phyloP scores from a whole-genome alignment of 2,329 filamentous ascomycete species.

The Chaetomium sp. region DNA sequence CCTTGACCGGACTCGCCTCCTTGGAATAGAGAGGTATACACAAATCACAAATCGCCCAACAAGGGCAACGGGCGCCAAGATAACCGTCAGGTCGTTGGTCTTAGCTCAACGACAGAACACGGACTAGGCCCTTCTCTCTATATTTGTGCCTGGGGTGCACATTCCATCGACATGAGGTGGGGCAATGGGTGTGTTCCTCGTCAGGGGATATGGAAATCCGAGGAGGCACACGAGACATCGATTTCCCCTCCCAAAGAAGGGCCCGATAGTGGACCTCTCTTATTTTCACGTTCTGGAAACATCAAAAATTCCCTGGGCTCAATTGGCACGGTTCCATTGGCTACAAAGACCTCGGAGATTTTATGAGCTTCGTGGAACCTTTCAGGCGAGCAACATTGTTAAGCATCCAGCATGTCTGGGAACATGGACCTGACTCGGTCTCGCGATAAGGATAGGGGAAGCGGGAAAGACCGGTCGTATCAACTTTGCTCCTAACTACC shows the following conservation, averaged over 20 bases:
- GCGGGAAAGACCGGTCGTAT: neutral
- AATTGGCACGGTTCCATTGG: slow-evolving; percentile 29
- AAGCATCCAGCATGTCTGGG: neutral
- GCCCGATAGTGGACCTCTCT: neutral
- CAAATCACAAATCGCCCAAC: neutral
- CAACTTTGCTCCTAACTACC: slow-evolving; percentile 3
- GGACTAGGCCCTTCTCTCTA: neutral
- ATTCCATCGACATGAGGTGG: neutral
- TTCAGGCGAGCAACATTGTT: slow-evolving; percentile 32
- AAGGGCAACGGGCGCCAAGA: too few species aligned
- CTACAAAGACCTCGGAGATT: slow-evolving; percentile 19
- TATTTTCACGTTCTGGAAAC: slow-evolving; percentile 10
- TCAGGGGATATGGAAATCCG: too few species aligned
- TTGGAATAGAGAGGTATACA: neutral
- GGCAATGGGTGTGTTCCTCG: neutral
- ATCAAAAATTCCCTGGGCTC: slow-evolving; percentile 19
- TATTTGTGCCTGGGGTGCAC: neutral
- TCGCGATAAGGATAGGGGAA: neutral
- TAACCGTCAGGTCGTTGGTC: neutral
- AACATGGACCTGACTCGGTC: slow-evolving; percentile 7
- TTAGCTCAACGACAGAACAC: neutral
- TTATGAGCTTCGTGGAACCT: slow-evolving; percentile 32
- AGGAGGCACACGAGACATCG: neutral
- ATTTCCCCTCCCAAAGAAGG: neutral
- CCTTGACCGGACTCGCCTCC: neutral